Conservation (phyloP, 2,329 filamentous ascomycete species). For the Calonectria fujianensis region DNA sequence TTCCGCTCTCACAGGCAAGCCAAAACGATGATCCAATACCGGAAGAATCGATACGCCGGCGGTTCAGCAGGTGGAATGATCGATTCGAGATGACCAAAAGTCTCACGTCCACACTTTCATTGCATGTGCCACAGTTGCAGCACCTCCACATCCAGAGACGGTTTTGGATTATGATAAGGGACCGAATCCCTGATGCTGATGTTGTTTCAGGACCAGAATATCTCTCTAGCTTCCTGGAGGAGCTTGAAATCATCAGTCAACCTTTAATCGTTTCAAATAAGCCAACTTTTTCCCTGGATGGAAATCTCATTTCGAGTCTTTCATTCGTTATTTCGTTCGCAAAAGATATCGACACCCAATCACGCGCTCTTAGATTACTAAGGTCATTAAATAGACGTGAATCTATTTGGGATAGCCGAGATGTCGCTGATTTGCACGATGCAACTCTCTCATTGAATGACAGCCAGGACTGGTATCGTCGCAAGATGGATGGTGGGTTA, state of each 20-base stretch:
- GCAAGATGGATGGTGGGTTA: conserved; percentile 13
- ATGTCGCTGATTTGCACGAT: conserved; percentile 7
- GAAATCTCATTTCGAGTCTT: conserved; percentile 9
- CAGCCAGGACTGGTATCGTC: conserved; percentile 14
- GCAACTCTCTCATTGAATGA: conserved; percentile 7
- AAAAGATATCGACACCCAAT: not conserved
- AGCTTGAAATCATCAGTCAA: not conserved
- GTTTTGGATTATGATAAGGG: not conserved
- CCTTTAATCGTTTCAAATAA: not conserved
- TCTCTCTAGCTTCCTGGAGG: not conserved
- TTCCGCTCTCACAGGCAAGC: not conserved
- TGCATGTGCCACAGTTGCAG: not conserved
- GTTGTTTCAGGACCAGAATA: too few relatives aligned
- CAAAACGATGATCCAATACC: not conserved
- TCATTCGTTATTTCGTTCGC: not conserved
- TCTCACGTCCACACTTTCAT: not conserved
- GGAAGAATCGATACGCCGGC: not conserved
- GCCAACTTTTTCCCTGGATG: conserved; percentile 9
- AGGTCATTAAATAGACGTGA: not conserved
- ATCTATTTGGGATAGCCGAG: conserved; percentile 4
- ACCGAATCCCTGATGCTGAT: not conserved
- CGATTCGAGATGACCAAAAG: not conserved
- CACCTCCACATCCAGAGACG: not conserved
- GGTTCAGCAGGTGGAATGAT: conserved; percentile 1
- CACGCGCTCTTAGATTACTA: not conserved